Conservation (phyloP, 129 eudicot genomes). For the Arctium minus region DNA sequence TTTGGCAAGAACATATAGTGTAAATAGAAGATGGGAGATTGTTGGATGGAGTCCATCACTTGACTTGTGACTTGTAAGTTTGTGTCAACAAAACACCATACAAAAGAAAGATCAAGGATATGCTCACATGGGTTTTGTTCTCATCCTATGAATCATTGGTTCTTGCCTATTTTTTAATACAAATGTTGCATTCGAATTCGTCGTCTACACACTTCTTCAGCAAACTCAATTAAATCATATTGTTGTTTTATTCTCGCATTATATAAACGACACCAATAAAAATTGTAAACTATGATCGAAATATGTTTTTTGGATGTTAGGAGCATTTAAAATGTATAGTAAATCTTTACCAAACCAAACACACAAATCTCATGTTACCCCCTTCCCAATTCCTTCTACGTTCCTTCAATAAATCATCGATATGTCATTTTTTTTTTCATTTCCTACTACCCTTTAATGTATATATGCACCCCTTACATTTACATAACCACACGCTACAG, state of each 20-base stretch:
- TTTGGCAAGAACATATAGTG: constrained; percentile 17
- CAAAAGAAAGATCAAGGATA: constrained; percentile 21
- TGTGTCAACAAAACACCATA: constrained; percentile 23
- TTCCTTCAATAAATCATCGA: neutral
- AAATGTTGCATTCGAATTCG: neutral
- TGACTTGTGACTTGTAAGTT: constrained; percentile 21
- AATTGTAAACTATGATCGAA: too few species aligned
- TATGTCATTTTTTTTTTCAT: neutral
- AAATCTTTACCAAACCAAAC: neutral
- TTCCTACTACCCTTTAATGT: neutral
- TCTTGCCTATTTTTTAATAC: neutral
- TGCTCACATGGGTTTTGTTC: constrained; percentile 26
- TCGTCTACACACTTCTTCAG: neutral
- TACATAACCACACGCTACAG: neutral
- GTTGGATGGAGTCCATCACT: constrained; percentile 15
- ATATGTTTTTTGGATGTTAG: neutral
- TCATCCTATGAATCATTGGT: constrained; percentile 22
- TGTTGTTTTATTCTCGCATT: neutral
- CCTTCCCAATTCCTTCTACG: neutral
- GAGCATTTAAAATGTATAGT: neutral
- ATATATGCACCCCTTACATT: neutral
- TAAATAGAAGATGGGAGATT: constrained; percentile 17
- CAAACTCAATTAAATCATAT: neutral
- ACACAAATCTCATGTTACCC: neutral
- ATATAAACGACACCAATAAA: neutral